A percentile compares a stretch with the other conserved stretches of the same genome.
Evolutionary conservation across 768 basidiomycete species (phyloP).

Genomic region (Boletus rubroflammeus): DNA sequence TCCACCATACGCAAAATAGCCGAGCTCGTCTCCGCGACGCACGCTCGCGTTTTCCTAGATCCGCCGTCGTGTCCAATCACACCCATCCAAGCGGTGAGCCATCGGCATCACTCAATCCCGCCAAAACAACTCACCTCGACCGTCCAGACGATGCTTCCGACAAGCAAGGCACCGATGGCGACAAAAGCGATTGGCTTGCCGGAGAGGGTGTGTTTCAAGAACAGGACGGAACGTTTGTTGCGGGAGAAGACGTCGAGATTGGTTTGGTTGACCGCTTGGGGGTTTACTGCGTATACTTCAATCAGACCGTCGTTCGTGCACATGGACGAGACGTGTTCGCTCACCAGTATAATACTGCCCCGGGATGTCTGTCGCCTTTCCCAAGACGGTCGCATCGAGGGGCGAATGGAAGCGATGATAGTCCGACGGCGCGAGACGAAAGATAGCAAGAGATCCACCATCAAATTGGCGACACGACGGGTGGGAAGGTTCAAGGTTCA

Average conservation of each 20-base stretch:
- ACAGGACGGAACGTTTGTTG: conserved; percentile 56
- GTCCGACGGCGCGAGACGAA: conserved; percentile 75
- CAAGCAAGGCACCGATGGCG: conserved; percentile 78
- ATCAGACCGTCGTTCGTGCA: neutral
- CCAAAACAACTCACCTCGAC: conserved; percentile 18
- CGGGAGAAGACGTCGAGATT: conserved; percentile 64
- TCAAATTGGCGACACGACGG: conserved; percentile 41
- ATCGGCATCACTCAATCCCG: neutral
- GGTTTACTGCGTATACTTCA: conserved; percentile 50
- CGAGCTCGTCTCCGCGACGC: conserved; percentile 63
- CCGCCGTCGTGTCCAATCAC: neutral
- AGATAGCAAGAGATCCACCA: conserved; percentile 56
- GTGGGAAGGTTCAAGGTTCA: conserved; percentile 44
- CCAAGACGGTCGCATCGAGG: conserved; percentile 48
- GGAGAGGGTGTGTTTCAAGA: conserved; percentile 44
- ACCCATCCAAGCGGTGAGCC: neutral
- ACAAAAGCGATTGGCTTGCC: conserved; percentile 59
- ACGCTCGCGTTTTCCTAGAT: conserved; percentile 44
- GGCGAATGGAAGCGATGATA: conserved; percentile 82
- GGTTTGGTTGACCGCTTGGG: conserved; percentile 69
- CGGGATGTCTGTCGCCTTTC: conserved; percentile 42
- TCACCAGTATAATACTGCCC: conserved; percentile 62
- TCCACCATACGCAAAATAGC: conserved; percentile 74
- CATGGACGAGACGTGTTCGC: neutral
- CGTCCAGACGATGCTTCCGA: conserved; percentile 72